Conservation (phyloP, 2,329 filamentous ascomycete genomes). For the Exophiala xenobiotica region DNA sequence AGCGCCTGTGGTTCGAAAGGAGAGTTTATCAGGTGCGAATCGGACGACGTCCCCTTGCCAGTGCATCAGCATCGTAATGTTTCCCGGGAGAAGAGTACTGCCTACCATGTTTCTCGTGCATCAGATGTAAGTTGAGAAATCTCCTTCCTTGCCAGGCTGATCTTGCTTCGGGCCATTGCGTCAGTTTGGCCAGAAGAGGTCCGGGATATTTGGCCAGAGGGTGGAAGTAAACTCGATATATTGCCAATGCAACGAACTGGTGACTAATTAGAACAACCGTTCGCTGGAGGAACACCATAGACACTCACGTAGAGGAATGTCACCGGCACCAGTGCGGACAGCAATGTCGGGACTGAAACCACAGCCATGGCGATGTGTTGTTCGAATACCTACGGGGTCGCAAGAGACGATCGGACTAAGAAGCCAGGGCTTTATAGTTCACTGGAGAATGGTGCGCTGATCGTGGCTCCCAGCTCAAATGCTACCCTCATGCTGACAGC, state of each 20-base stretch:
- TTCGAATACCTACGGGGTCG: no score
- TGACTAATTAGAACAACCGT: background rate
- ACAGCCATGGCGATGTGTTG: conserved; percentile 15
- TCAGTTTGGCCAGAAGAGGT: conserved; percentile 60
- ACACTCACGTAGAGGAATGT: conserved; percentile 17
- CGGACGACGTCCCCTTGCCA: conserved; percentile 31
- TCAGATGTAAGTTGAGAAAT: conserved; percentile 33
- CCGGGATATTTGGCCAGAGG: conserved; percentile 65
- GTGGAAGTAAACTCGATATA: conserved; percentile 42
- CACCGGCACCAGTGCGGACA: conserved; percentile 3
- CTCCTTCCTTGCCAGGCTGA: conserved; percentile 31
- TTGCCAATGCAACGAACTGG: conserved; percentile 13
- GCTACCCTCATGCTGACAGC: no score
- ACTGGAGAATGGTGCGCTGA: no score
- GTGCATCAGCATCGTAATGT: background rate
- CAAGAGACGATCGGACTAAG: no score
- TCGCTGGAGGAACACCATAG: background rate
- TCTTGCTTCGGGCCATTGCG: conserved; percentile 39
- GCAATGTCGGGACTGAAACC: conserved; percentile 6
- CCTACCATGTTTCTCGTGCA: conserved; percentile 37
- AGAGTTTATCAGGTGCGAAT: conserved; percentile 31
- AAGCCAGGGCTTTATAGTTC: no score
- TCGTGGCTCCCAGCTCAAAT: no score
- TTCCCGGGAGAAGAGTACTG: background rate
- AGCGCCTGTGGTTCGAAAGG: conserved; percentile 32